Evolutionary conservation across 306 rosid species (phyloP).

Genomic region (Datisca glomerata): DNA sequence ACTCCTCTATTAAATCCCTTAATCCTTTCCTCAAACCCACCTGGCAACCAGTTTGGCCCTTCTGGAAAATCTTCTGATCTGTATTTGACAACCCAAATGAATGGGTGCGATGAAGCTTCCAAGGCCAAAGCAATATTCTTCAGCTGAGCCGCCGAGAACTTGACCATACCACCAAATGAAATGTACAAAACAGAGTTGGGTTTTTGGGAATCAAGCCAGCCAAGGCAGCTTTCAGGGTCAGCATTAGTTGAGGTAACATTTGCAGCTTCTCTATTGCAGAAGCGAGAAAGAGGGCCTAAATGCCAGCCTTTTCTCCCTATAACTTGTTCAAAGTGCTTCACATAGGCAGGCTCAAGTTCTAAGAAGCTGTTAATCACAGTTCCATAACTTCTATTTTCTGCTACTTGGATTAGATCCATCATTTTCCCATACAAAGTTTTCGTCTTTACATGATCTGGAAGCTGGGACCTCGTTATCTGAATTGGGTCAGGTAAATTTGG

Average conservation of each 20-base stretch:
- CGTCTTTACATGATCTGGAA: background rate
- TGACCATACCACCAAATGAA: constrained; percentile 1
- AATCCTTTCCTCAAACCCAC: constrained; percentile 2
- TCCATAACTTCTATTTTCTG: background rate
- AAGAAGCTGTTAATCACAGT: constrained; percentile 6
- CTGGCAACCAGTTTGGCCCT: background rate
- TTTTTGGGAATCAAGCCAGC: background rate
- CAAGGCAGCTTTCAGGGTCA: background rate
- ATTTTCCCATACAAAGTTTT: background rate
- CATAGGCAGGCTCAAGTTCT: background rate
- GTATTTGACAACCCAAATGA: background rate
- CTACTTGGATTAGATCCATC: background rate
- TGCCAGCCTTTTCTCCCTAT: background rate
- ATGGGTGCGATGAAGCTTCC: background rate
- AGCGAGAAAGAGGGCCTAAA: constrained; percentile 5
- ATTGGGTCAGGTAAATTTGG: background rate
- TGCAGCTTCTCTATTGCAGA: background rate
- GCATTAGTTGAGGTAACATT: background rate
- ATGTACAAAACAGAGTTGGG: background rate
- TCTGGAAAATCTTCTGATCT: background rate
- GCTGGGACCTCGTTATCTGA: constrained; percentile 2
- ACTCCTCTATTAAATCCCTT: background rate
- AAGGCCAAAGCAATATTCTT: background rate
- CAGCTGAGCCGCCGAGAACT: background rate
- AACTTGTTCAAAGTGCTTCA: background rate